These are phyloP conservation scores for Cyclocybe aegerita DNA, from an alignment of 768 basidiomycete species.

Conservation along the genomic window DNA sequence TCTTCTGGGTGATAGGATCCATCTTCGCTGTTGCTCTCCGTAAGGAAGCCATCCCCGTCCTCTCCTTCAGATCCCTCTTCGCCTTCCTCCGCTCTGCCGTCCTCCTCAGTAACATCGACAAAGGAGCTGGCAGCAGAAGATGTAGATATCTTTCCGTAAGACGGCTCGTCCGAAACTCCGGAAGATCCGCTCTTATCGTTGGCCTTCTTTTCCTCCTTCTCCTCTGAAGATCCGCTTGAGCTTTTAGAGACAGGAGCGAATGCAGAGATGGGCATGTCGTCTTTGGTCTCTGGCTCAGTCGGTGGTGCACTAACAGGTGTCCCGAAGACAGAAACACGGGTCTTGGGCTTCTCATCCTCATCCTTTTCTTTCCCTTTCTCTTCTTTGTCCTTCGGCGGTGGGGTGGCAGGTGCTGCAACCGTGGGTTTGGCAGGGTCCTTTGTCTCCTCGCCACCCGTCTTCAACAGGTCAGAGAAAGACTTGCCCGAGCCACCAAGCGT, in stretches of 20 bases:
- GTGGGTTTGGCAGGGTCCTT: conserved; percentile 12
- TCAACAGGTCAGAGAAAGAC: conserved; percentile 61
- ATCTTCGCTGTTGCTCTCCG: conserved; percentile 18
- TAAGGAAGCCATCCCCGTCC: conserved; percentile 22
- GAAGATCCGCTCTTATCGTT: neutral
- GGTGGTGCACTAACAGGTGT: neutral
- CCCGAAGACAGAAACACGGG: conserved; percentile 12
- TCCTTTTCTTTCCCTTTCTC: conserved; percentile 2
- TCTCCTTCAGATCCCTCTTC: conserved; percentile 32
- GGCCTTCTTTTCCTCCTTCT: conserved; percentile 1
- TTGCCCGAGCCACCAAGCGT: conserved; percentile 40
- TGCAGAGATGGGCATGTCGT: neutral
- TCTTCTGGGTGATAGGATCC: conserved; percentile 13
- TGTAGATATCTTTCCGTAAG: conserved; percentile 13
- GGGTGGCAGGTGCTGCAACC: neutral
- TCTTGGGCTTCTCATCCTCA: neutral
- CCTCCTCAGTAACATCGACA: conserved; percentile 16
- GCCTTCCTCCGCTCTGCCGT: conserved; percentile 1
- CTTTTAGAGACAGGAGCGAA: conserved; percentile 6
- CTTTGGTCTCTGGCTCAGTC: neutral
- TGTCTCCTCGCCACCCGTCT: conserved; percentile 26
- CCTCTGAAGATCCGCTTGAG: neutral
- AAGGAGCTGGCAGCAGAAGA: conserved; percentile 23
- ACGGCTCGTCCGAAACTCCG: conserved; percentile 4
- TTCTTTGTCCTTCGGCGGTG: neutral